Percentiles rank a stretch among this genome's conserved stretches.
Evolutionary conservation across 2,329 filamentous ascomycete species (phyloP).

Genomic region (Penicillium sp.): DNA sequence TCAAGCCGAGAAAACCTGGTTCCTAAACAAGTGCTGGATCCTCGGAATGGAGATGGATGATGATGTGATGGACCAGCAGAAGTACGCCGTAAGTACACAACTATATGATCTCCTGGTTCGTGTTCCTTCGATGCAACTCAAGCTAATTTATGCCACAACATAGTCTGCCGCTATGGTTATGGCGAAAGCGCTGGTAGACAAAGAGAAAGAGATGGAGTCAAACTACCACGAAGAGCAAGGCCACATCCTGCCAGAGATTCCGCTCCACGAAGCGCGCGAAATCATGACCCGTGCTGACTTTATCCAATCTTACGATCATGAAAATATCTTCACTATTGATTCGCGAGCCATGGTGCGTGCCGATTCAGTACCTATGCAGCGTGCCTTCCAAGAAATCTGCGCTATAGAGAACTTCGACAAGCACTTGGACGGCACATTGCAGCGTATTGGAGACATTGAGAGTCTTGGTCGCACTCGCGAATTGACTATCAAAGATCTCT

Average conservation of each 20-base stretch:
- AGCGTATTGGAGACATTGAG: slow-evolving; percentile 89
- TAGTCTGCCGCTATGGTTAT: slow-evolving; percentile 90
- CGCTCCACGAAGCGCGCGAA: slow-evolving; percentile 78
- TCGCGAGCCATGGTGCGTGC: slow-evolving; percentile 82
- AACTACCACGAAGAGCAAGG: slow-evolving; percentile 66
- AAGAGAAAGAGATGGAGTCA: slow-evolving; percentile 61
- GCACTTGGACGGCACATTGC: slow-evolving; percentile 75
- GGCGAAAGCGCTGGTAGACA: slow-evolving; percentile 84
- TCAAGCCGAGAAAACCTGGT: slow-evolving; percentile 71
- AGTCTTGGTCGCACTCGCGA: slow-evolving; percentile 90
- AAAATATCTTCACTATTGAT: slow-evolving; percentile 95
- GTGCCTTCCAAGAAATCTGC: slow-evolving; percentile 84
- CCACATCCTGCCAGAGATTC: slow-evolving; percentile 75
- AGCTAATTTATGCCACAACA: slow-evolving; percentile 16
- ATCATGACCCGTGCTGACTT: slow-evolving; percentile 97
- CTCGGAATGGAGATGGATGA: slow-evolving; percentile 80
- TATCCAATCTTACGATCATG: slow-evolving; percentile 84
- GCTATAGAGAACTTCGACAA: slow-evolving; percentile 72
- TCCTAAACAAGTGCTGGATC: slow-evolving; percentile 76
- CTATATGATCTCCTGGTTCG: background rate
- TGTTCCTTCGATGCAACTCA: background rate
- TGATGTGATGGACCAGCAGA: slow-evolving; percentile 97
- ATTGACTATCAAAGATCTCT: slow-evolving; percentile 90
- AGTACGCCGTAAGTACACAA: slow-evolving; percentile 70
- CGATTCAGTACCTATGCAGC: slow-evolving; percentile 94